Evolutionary conservation across 2,329 filamentous ascomycete genomes (phyloP).

Genomic region (Leptosphaerulina australis): DNA sequence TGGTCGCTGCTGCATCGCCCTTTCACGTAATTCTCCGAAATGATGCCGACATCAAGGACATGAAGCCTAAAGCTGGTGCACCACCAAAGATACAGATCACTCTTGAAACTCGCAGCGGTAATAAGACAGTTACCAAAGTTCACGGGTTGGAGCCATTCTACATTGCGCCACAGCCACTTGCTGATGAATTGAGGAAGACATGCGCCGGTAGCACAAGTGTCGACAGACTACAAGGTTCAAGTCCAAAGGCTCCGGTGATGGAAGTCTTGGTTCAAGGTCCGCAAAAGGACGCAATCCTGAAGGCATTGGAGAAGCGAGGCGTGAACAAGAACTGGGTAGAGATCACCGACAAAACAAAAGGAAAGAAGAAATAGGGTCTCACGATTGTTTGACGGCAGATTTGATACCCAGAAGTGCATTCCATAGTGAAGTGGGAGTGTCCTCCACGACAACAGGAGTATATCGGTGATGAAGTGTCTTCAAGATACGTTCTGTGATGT

Average conservation of each 20-base stretch:
- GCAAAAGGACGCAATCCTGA: conserved; percentile 65
- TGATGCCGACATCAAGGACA: conserved; percentile 46
- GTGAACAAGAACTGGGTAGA: conserved; percentile 66
- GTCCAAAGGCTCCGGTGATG: conserved; percentile 67
- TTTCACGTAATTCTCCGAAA: conserved; percentile 64
- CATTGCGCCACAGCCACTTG: conserved; percentile 64
- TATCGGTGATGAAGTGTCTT: not conserved
- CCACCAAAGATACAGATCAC: conserved; percentile 65
- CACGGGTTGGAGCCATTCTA: conserved; percentile 66
- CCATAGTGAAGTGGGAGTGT: not conserved
- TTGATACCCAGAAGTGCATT: conserved; percentile 3
- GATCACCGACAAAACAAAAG: conserved; percentile 71
- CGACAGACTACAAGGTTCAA: conserved; percentile 63
- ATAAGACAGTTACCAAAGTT: conserved; percentile 69
- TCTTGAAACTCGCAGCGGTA: conserved; percentile 68
- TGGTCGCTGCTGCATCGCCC: conserved; percentile 61
- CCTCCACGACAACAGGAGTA: not conserved
- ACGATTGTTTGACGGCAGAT: not conserved
- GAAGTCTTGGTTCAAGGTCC: conserved; percentile 72
- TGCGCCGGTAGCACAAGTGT: conserved; percentile 73
- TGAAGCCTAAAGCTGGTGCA: conserved; percentile 65
- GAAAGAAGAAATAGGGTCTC: conserved; percentile 58
- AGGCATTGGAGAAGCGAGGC: conserved; percentile 64
- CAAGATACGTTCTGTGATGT: not conserved
- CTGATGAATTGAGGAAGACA: conserved; percentile 69